Base-by-base conservation (phyloP, 2,329 filamentous ascomycete species). In the Botrytis deweyae region DNA sequence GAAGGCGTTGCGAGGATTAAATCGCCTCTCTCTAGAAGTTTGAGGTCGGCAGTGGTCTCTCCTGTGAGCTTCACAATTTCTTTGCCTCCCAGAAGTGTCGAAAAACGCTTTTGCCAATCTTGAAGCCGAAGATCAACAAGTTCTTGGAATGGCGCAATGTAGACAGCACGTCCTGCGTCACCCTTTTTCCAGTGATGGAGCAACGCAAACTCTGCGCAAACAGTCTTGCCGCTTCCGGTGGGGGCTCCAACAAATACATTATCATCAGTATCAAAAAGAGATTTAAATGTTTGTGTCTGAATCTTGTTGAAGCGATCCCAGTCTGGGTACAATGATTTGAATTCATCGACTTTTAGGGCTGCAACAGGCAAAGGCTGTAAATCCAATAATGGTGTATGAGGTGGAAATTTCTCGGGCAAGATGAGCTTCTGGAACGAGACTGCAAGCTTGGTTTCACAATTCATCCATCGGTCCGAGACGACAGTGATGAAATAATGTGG, bases 401-500 rank as follows among this genome's bases (percentile, higher is more conserved):
- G 91, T 44, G 95, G 95, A 82, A 99, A 99, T 80, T 96, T 96
- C 82, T 98, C 95, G 0, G 96, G 96, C 8, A 99, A 87, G 62
- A 97, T 92, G 42, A 99, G 87, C 82, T 98, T 98, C 82, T 97
- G 93, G 85, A 99, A 98, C 0, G 95, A 95, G 2, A 99, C 92
- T 0, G 95, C 92, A 72, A 99, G 86, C 81, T 95, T 94, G 1
- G 95, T 97, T 84, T 99, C 95, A 0, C 95, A 94, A 81, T 97
- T 94, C 94, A 99, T 98, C 96, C 96, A 99, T 78, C 96, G 88
- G 82, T 99, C 96, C 5, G 95, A 98, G 33, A 98, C 85, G 58
- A 99, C 89, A 0, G 94, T 96, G 79, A 99, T 94, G 84, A 99
- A 99, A 85, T 99, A 99, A 82, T 99, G 97, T 0, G 97, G 96